These are phyloP conservation scores for Pyrenula aspistea DNA, from an alignment of 495 filamentous ascomycete genomes.

Conservation along the genomic window DNA sequence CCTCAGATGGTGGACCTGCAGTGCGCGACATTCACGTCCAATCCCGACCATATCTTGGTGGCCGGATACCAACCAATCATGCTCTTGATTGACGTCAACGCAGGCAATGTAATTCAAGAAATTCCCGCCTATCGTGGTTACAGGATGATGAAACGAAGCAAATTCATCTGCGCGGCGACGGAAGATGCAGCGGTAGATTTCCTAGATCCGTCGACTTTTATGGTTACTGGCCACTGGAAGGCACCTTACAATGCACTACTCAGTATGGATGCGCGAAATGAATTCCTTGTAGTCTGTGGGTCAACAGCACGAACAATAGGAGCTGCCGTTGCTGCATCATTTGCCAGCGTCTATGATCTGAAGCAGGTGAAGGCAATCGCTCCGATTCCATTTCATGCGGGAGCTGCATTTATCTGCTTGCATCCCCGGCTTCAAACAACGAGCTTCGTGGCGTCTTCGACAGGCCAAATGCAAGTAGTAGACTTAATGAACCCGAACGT, in stretches of 20 bases:
- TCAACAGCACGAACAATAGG: conserved; percentile 62
- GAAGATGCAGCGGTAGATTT: conserved; percentile 74
- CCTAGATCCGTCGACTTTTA: conserved; percentile 65
- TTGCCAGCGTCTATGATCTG: conserved; percentile 90
- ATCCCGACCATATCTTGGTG: conserved; percentile 72
- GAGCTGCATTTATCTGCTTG: conserved; percentile 86
- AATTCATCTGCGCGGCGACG: conserved; percentile 86
- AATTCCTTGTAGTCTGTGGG: conserved; percentile 91
- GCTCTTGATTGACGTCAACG: conserved; percentile 82
- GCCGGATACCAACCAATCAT: conserved; percentile 78
- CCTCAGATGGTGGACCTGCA: conserved; percentile 70
- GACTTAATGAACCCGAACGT: conserved; percentile 92
- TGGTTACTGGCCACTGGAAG: conserved; percentile 73
- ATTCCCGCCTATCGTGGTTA: conserved; percentile 63
- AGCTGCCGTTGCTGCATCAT: conserved; percentile 63
- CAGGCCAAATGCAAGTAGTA: conserved; percentile 84
- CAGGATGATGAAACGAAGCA: conserved; percentile 79
- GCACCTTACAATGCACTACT: conserved; percentile 74
- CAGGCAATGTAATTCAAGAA: conserved; percentile 66
- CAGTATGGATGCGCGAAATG: conserved; percentile 90
- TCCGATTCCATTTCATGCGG: conserved; percentile 83
- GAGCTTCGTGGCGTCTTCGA: conserved; percentile 78
- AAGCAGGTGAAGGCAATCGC: conserved; percentile 74
- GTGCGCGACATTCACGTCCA: conserved; percentile 90
- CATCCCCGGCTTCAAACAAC: conserved; percentile 92